Evolutionary conservation across 148 eudicot species (phyloP).

Genomic region (Dysphania ambrosioides): DNA sequence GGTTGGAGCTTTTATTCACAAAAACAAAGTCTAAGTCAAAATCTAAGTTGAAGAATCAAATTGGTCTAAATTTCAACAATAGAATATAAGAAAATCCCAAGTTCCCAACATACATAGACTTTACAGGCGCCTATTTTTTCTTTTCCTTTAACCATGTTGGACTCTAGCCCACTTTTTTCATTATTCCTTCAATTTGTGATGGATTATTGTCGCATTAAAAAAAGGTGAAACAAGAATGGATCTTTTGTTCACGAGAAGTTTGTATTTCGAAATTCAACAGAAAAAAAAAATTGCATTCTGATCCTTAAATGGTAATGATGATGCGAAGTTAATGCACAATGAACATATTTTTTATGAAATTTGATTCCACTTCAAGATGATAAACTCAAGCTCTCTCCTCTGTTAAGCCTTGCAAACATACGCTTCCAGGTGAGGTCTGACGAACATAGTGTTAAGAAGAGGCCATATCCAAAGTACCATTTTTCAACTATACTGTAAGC

Average conservation of each 20-base stretch:
- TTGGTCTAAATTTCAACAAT: too few relatives aligned
- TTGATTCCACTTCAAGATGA: background rate
- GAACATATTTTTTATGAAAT: background rate
- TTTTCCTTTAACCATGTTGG: too few relatives aligned
- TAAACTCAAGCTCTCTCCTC: background rate
- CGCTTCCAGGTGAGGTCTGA: background rate
- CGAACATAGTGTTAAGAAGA: background rate
- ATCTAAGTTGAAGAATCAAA: background rate
- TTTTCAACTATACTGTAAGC: background rate
- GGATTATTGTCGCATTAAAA: background rate
- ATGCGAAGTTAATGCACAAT: background rate
- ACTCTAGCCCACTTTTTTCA: background rate
- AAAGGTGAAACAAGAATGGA: background rate
- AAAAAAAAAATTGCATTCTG: background rate
- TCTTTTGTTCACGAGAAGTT: background rate
- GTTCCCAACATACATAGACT: too few relatives aligned
- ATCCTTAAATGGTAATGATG: background rate
- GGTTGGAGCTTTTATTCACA: constrained; percentile 47
- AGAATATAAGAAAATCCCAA: too few relatives aligned
- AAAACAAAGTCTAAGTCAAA: constrained; percentile 3
- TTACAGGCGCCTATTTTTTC: too few relatives aligned
- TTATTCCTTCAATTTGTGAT: background rate
- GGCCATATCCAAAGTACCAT: background rate
- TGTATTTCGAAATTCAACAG: background rate
- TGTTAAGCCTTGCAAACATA: background rate